Conservation (phyloP, 2,329 filamentous ascomycete species). For the Epichloe scottii region DNA sequence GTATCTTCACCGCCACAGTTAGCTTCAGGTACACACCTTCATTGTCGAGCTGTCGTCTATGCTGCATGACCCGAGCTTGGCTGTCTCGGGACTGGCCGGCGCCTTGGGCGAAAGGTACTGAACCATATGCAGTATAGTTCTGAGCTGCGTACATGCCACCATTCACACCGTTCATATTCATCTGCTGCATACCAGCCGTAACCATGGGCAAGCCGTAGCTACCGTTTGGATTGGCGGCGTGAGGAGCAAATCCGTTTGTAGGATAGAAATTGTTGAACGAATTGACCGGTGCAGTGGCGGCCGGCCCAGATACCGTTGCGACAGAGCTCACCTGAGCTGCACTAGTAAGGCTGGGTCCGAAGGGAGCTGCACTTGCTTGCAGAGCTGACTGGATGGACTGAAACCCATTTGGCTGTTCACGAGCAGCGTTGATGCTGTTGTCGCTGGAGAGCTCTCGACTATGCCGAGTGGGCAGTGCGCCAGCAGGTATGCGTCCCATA, state of each 20-base stretch:
- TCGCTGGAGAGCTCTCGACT: slow-evolving; percentile 57
- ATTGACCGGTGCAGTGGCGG: slow-evolving; percentile 13
- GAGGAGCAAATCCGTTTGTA: slow-evolving; percentile 16
- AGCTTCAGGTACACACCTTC: slow-evolving; percentile 39
- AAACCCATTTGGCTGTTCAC: slow-evolving; percentile 35
- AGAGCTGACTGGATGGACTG: slow-evolving; percentile 58
- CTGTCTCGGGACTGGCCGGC: slow-evolving; percentile 53
- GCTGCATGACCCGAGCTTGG: slow-evolving; percentile 63
- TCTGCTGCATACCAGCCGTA: slow-evolving; percentile 54
- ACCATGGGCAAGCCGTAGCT: slow-evolving; percentile 35
- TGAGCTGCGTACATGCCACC: slow-evolving; percentile 39
- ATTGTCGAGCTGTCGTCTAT: slow-evolving; percentile 60
- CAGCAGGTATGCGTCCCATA: slow-evolving; percentile 64
- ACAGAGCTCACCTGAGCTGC: slow-evolving; percentile 16
- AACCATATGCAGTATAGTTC: slow-evolving; percentile 44
- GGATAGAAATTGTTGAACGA: slow-evolving; percentile 22
- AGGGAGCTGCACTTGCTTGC: slow-evolving; percentile 68
- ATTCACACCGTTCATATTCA: slow-evolving; percentile 40
- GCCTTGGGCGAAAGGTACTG: slow-evolving; percentile 34
- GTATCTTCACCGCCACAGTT: neutral
- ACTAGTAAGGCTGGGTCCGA: slow-evolving; percentile 46
- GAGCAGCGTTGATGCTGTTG: slow-evolving; percentile 24
- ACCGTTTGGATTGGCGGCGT: slow-evolving; percentile 11
- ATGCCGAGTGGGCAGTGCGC: slow-evolving; percentile 53
- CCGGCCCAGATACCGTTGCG: slow-evolving; percentile 13